These are phyloP conservation scores for Lunularia cruciata DNA, from an alignment of 225 moss, liverwort and hornwort species.

Conservation along the genomic window DNA sequence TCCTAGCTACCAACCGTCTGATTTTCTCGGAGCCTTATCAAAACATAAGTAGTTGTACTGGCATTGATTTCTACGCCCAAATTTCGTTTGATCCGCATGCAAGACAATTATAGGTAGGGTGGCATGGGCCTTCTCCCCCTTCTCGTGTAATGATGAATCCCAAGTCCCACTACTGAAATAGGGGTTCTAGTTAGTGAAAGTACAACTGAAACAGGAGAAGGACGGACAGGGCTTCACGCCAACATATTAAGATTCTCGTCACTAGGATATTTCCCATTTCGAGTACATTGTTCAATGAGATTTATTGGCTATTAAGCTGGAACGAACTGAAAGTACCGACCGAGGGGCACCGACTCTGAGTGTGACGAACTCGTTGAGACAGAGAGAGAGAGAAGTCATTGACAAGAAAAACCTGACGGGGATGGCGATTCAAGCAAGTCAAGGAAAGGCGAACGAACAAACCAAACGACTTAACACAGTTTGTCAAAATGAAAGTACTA, in stretches of 20 bases:
- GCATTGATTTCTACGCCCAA: neutral
- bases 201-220: neutral
- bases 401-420: no score
- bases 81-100: conserved; percentile 1
- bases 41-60: conserved; percentile 1
- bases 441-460: no score
- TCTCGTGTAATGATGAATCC: conserved; percentile 2
- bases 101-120: conserved; percentile 4
- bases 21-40: neutral
- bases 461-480: no score
- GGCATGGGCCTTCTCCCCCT: neutral
- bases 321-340: no score
- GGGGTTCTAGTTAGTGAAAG: neutral
- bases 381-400: no score
- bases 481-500: no score
- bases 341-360: no score
- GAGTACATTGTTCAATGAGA: neutral
- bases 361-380: no score
- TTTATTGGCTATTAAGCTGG: neutral
- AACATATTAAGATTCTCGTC: neutral
- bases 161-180: neutral
- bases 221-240: neutral
- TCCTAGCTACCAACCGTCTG: neutral
- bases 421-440: no score
- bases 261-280: neutral